Conservation (phyloP, 225 moss, liverwort and hornwort species). For the Physcomitrellopsis africana region DNA sequence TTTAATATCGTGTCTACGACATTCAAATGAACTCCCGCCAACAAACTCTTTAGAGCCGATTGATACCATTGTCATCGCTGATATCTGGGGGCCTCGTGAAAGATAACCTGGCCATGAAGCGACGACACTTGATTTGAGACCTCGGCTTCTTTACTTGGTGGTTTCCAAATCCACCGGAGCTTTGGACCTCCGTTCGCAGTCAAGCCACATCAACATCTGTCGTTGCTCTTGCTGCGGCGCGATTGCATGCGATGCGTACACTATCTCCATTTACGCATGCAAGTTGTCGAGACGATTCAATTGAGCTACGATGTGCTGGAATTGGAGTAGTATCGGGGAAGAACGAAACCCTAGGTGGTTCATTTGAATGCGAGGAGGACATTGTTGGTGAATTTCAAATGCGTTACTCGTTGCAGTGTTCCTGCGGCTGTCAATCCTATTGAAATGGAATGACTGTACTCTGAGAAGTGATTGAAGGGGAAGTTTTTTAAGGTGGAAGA, state of each 20-base stretch:
- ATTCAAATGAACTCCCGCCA: no score
- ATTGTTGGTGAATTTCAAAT: constrained; percentile 22
- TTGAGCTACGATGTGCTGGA: constrained; percentile 29
- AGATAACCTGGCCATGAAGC: constrained; percentile 5
- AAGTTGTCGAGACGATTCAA: constrained; percentile 25
- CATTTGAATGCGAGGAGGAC: constrained; percentile 11
- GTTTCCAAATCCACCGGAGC: constrained; percentile 28
- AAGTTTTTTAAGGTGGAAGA: constrained; percentile 23
- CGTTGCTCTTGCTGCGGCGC: constrained; percentile 5
- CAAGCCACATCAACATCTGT: background rate
- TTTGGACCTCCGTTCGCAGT: constrained; percentile 41
- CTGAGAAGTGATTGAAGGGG: constrained; percentile 22
- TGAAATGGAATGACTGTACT: constrained; percentile 15
- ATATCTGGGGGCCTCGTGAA: constrained; percentile 1
- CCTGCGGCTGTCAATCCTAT: background rate
- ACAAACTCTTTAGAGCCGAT: background rate
- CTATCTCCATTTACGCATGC: background rate
- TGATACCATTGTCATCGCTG: background rate
- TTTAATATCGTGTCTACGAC: no score
- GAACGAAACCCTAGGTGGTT: constrained; percentile 56
- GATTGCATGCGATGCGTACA: constrained; percentile 18
- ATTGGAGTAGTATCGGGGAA: constrained; percentile 34
- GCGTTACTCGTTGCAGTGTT: background rate
- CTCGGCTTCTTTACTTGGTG: constrained; percentile 19
- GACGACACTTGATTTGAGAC: constrained; percentile 23